These are phyloP conservation scores for Metschnikowia amazonensis DNA, from an alignment of 805 yeast species.

Conservation along the genomic window DNA sequence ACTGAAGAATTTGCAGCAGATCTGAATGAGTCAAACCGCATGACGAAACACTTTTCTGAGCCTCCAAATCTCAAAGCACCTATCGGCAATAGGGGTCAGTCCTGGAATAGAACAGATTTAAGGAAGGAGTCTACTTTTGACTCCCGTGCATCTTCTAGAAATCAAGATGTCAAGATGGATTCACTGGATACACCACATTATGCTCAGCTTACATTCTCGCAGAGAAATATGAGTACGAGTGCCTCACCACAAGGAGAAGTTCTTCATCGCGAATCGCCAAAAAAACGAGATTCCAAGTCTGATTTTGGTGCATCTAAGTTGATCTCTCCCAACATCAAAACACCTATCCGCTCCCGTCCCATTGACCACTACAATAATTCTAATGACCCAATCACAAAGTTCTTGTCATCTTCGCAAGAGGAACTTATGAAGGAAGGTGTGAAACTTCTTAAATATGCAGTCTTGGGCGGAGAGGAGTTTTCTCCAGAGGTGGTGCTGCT, in stretches of 20 bases:
- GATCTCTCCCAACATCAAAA: not conserved
- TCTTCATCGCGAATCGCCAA: not conserved
- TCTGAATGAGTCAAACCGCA: not conserved
- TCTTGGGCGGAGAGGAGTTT: slow-evolving; percentile 34
- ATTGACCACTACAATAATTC: slow-evolving; percentile 12
- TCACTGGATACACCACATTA: slow-evolving; percentile 11
- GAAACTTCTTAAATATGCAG: slow-evolving; percentile 34
- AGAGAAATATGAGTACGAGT: slow-evolving; percentile 1
- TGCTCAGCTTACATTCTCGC: slow-evolving; percentile 15
- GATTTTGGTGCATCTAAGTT: not conserved
- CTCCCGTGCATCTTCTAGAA: not conserved
- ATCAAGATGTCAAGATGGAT: not conserved
- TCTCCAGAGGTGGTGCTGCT: slow-evolving; percentile 21
- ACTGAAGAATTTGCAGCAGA: not conserved
- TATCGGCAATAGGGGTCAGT: not conserved
- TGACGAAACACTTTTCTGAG: not conserved
- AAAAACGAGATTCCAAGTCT: not conserved
- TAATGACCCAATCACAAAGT: slow-evolving; percentile 35
- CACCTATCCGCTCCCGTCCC: not conserved
- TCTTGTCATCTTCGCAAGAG: slow-evolving; percentile 30
- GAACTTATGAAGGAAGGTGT: slow-evolving; percentile 35
- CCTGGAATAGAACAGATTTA: not conserved
- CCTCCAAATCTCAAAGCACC: slow-evolving; percentile 1
- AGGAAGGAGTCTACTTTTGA: not conserved
- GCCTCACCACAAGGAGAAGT: not conserved